A percentile compares a stretch with the other conserved stretches of the same genome.
Evolutionary conservation across 768 basidiomycete genomes (phyloP).

Genomic region (Amanita subjunquillea): DNA sequence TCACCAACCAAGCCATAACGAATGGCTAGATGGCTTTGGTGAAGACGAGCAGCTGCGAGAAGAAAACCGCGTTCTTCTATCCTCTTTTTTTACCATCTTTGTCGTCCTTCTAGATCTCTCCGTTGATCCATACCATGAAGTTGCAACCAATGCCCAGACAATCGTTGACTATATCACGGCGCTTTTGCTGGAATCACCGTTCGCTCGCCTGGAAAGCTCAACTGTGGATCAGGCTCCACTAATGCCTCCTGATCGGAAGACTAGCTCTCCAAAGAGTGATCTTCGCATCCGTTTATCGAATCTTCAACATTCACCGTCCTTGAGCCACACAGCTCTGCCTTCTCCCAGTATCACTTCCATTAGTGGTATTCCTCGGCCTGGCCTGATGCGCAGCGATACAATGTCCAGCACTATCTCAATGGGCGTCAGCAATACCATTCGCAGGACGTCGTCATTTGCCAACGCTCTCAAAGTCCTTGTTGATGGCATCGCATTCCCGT

Average conservation of each 20-base stretch:
- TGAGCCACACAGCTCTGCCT: slow-evolving; percentile 29
- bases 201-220: slow-evolving; percentile 60
- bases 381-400: slow-evolving; percentile 48
- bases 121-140: slow-evolving; percentile 88
- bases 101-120: slow-evolving; percentile 83
- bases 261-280: slow-evolving; percentile 24
- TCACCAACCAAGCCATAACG: slow-evolving; percentile 62
- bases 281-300: slow-evolving; percentile 36
- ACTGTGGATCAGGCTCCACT: slow-evolving; percentile 46
- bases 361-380: slow-evolving; percentile 26
- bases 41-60: slow-evolving; percentile 59
- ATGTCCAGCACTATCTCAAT: slow-evolving; percentile 49
- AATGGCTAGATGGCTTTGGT: slow-evolving; percentile 68
- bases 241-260: slow-evolving; percentile 25
- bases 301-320: slow-evolving; percentile 36
- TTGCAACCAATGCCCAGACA: slow-evolving; percentile 83
- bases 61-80: slow-evolving; percentile 74
- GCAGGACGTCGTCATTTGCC: slow-evolving; percentile 75
- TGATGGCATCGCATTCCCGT: slow-evolving; percentile 63
- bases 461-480: slow-evolving; percentile 63
- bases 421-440: slow-evolving; percentile 57
- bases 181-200: slow-evolving; percentile 81
- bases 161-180: slow-evolving; percentile 91
- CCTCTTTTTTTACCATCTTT: slow-evolving; percentile 93
- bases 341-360: slow-evolving; percentile 23